phyloP scores from a whole-genome alignment of 1,139 yeast genomes.

The Candida anutae region DNA sequence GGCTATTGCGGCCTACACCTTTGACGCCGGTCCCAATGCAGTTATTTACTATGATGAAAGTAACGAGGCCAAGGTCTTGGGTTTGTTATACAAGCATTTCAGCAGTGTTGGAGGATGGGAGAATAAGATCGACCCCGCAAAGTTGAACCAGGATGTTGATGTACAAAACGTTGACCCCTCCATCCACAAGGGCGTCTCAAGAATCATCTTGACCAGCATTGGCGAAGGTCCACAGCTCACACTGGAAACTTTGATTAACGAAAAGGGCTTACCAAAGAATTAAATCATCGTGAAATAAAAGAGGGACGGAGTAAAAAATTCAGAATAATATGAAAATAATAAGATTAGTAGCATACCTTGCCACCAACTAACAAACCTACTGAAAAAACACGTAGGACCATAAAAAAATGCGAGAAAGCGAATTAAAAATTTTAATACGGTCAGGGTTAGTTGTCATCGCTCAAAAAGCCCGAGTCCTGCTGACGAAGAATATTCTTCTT shows the following conservation, averaged over 20 bases:
- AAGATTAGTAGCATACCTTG: no score
- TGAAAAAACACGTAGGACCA: no score
- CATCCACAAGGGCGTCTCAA: conserved; percentile 63
- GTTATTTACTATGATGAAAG: conserved; percentile 79
- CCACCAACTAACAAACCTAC: no score
- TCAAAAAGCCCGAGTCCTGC: background rate
- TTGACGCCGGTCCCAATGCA: conserved; percentile 98
- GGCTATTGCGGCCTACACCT: conserved; percentile 87
- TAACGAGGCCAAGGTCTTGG: conserved; percentile 61
- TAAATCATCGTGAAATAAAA: no score
- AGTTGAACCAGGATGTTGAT: conserved; percentile 23
- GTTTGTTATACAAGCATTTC: conserved; percentile 50
- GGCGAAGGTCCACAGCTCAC: conserved; percentile 80
- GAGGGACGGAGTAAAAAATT: no score
- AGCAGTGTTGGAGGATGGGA: conserved; percentile 67
- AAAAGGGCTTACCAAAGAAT: conserved; percentile 29
- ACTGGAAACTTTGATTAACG: conserved; percentile 44
- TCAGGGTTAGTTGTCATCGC: no score
- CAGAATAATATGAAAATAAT: no score
- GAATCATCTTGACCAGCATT: conserved; percentile 73
- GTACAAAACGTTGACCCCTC: conserved; percentile 40
- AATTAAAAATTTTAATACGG: no score
- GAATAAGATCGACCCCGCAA: conserved; percentile 22
- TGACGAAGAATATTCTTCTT: conserved; percentile 32
- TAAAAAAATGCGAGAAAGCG: no score